Percentiles rank a stretch among this genome's conserved stretches.
Evolutionary conservation across 164 flowering plant genomes (phyloP).

Genomic region (Malania oleifera): DNA sequence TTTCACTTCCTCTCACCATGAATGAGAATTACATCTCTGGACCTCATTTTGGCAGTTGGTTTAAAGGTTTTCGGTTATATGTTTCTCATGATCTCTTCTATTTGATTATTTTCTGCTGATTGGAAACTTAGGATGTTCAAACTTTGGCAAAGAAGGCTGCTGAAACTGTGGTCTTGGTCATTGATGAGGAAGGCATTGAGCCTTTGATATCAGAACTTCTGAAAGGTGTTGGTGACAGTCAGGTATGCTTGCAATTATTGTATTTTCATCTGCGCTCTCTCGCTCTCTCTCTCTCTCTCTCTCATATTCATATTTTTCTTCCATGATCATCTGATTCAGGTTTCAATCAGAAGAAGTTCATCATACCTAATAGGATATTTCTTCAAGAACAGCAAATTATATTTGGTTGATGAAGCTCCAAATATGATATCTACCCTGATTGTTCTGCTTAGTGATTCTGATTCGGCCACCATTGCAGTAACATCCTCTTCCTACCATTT

Average conservation of each 20-base stretch:
- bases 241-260: constrained; percentile 36
- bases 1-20: not conserved
- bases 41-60: not conserved
- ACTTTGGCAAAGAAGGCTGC: constrained; percentile 84
- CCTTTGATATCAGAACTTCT: constrained; percentile 76
- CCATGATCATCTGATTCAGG: constrained; percentile 53
- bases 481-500: not conserved
- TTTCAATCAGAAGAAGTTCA: constrained; percentile 63
- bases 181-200: constrained; percentile 94
- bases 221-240: constrained; percentile 73
- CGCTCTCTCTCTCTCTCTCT: not conserved
- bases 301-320: constrained; percentile 1
- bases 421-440: constrained; percentile 83
- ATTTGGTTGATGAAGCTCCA: constrained; percentile 95
- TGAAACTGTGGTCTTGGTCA: constrained; percentile 88
- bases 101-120: constrained; percentile 1
- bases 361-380: constrained; percentile 82
- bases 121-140: constrained; percentile 61
- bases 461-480: constrained; percentile 81
- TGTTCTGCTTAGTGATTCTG: constrained; percentile 83
- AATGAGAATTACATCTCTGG: not conserved
- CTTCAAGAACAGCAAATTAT: constrained; percentile 86
- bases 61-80: not conserved
- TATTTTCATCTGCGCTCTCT: not conserved
- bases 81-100: not conserved